Percentiles rank a stretch among this genome's conserved stretches.
phyloP scores from a whole-genome alignment of 83 land plant species.

The Picea mariana region DNA sequence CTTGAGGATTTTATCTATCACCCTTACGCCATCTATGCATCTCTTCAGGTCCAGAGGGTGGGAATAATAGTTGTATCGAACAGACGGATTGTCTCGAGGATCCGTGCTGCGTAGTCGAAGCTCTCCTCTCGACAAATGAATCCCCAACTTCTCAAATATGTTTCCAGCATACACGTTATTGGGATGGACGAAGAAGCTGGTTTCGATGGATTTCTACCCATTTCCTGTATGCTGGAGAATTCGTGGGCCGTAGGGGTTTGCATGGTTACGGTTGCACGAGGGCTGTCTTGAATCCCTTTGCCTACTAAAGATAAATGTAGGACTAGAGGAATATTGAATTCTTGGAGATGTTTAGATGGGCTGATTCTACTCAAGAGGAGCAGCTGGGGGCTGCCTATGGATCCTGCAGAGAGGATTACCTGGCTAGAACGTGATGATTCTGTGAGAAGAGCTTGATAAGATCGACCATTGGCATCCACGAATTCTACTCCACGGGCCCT shows the following conservation, averaged over 20 bases:
- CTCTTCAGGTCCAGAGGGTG: too few species aligned
- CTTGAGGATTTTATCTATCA: too few species aligned
- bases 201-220: too few species aligned
- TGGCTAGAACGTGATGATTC: constrained; percentile 20
- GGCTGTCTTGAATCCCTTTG: constrained; percentile 42
- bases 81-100: too few species aligned
- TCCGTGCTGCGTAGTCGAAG: too few species aligned
- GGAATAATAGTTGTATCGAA: too few species aligned
- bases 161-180: too few species aligned
- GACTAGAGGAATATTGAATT: constrained; percentile 30
- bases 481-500: constrained; percentile 61
- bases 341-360: constrained; percentile 29
- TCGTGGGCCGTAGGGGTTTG: neutral
- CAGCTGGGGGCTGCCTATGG: constrained; percentile 37
- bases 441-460: constrained; percentile 45
- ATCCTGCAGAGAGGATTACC: constrained; percentile 35
- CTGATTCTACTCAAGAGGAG: constrained; percentile 51
- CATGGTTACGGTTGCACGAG: constrained; percentile 29
- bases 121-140: too few species aligned
- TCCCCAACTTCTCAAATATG: too few species aligned
- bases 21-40: too few species aligned
- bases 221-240: too few species aligned
- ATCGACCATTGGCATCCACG: constrained; percentile 35
- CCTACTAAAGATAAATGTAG: constrained; percentile 30
- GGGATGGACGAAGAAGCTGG: too few species aligned